A percentile compares a stretch with the other conserved stretches of the same genome.
Conservation (phyloP, 176 grass and related monocot genomes). For the Calamus simplicifolius region DNA sequence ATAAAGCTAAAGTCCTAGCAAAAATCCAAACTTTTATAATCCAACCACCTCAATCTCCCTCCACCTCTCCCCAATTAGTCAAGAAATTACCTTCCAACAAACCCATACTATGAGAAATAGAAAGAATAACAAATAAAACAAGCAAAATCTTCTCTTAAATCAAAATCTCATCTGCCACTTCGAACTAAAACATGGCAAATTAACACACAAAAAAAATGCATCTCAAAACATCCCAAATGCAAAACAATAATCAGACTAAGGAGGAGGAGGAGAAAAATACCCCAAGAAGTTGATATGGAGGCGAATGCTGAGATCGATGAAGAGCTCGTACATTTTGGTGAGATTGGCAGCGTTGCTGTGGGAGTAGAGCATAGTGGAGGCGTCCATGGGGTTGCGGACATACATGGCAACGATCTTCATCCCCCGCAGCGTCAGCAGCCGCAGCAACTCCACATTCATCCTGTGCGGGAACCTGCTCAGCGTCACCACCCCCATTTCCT, state of each 20-base stretch:
- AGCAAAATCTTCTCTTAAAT: too few relatives aligned
- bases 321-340: slow-evolving; percentile 83
- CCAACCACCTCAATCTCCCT: too few relatives aligned
- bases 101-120: too few relatives aligned
- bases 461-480: slow-evolving; percentile 57
- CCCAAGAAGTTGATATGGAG: slow-evolving; percentile 81
- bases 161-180: too few relatives aligned
- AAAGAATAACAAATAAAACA: too few relatives aligned
- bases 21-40: too few relatives aligned
- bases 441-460: slow-evolving; percentile 82
- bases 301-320: slow-evolving; percentile 80
- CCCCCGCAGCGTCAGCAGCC: slow-evolving; percentile 44
- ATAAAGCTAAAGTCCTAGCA: too few relatives aligned
- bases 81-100: too few relatives aligned
- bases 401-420: slow-evolving; percentile 60
- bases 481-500: slow-evolving; percentile 40
- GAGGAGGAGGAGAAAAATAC: slow-evolving; percentile 16
- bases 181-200: not conserved
- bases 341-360: slow-evolving; percentile 91
- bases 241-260: not conserved
- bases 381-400: slow-evolving; percentile 66
- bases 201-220: not conserved
- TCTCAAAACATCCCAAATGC: slow-evolving; percentile 1
- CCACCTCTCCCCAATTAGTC: too few relatives aligned
- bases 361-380: slow-evolving; percentile 71